Evolutionary conservation across 257 asterid species (phyloP), one percentile per base, ranked within the genome.

Genomic region (Solanum megistacrolobum): DNA sequence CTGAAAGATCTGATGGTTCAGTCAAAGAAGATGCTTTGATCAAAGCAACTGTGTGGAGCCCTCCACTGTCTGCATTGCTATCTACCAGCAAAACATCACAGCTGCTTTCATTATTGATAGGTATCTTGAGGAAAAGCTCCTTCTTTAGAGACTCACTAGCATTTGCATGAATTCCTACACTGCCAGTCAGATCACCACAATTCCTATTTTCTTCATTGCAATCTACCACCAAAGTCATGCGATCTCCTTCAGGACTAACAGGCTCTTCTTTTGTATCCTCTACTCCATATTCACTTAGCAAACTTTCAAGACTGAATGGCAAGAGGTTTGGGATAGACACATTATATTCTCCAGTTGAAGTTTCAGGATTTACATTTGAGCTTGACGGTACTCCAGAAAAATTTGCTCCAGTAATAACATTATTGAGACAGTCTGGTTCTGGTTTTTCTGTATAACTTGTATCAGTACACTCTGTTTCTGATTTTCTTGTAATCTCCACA

Each of bases 111-210:
- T 48, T 48, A 82, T 31, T 29, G 43, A 29, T 46, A 1, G 41
- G 88, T 35, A 23, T 12, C n/a, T 81, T 43, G 48, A 86, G 43
- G 65, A 88, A 29, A 88, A 85, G 88, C 86, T 83, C 91, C 85
- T 86, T 60, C 41, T 81, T 83, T 12, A 12, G 58, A 39, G 60
- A 48, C 34, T 76, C 83, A n/a, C 31, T n/a, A 39, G 83, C 35
- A 76, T n/a, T 8, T 36, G 83, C 12, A 38, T n/a, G 34, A 76
- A 39, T 76, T 82, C 66, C 41, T 48, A 82, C 29, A 27, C 21
- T 48, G 43, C 12, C 69, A 48, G 31, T 29, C 41, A 58, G 39
- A 27, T 82, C 85, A 46, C 41, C 16, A 52, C 29, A 81, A 46
- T 29, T 29, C 41, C 41, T 48, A 29, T 9, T 82, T 48, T 29